Evolutionary conservation across 768 basidiomycete species (phyloP).

Genomic region (Favolaschia claudopus): DNA sequence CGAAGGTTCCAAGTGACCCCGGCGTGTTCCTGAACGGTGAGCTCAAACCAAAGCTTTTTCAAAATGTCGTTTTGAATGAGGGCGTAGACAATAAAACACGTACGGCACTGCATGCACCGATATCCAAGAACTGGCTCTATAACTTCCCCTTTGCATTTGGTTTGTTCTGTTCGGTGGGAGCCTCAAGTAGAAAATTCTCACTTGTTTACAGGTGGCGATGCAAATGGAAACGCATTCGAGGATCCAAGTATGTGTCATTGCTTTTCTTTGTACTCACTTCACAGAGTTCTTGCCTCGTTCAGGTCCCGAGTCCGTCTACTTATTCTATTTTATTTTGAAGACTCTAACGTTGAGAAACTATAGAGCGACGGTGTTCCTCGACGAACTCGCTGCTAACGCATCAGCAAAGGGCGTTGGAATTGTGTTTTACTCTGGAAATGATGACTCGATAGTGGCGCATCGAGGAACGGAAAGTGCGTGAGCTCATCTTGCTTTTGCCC

Average conservation of each 20-base stretch:
- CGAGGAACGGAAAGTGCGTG: slow-evolving; percentile 52
- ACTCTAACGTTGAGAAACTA: not conserved
- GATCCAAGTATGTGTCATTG: slow-evolving; percentile 21
- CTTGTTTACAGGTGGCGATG: not conserved
- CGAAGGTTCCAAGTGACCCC: slow-evolving; percentile 48
- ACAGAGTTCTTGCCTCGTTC: not conserved
- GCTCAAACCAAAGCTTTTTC: slow-evolving; percentile 4
- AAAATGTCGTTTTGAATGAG: not conserved
- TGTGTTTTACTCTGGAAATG: slow-evolving; percentile 57
- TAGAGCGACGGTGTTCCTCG: slow-evolving; percentile 56
- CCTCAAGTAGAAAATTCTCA: not conserved
- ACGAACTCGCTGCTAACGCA: slow-evolving; percentile 55
- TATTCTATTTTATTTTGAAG: too few species aligned
- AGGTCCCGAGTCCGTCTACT: slow-evolving; percentile 30
- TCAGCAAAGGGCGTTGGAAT: slow-evolving; percentile 43
- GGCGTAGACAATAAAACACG: slow-evolving; percentile 54
- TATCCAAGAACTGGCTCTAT: slow-evolving; percentile 54
- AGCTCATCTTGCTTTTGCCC: not conserved
- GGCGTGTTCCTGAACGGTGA: slow-evolving; percentile 66
- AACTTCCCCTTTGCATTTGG: slow-evolving; percentile 40
- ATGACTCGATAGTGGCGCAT: slow-evolving; percentile 57
- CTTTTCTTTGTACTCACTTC: not conserved
- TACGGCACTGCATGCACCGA: slow-evolving; percentile 73
- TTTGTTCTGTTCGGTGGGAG: slow-evolving; percentile 19
- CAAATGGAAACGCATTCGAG: not conserved